Conservation (phyloP, 192 early-diverging fungal genomes). For the Lunasporangiospora selenospora region DNA sequence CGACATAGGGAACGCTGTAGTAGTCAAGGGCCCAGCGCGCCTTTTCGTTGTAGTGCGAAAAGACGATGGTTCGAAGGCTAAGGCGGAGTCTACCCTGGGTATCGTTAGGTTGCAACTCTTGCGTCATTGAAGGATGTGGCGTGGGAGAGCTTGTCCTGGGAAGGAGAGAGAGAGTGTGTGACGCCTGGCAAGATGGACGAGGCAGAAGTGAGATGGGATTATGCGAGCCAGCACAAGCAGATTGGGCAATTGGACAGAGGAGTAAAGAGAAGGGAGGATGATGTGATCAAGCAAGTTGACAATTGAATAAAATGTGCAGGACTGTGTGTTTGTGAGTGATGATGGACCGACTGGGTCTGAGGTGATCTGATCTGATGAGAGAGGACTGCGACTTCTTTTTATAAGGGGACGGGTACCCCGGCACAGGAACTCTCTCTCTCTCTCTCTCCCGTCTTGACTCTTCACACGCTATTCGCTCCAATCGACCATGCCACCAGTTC, state of each 20-base stretch:
- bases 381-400: background rate
- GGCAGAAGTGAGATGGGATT: background rate
- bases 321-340: background rate
- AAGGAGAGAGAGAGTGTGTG: too few relatives aligned
- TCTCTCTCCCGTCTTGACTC: background rate
- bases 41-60: slow-evolving; percentile 51
- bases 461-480: background rate
- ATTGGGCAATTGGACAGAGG: background rate
- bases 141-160: too few relatives aligned
- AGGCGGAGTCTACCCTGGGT: too few relatives aligned
- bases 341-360: slow-evolving; percentile 1
- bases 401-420: too few relatives aligned
- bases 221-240: background rate
- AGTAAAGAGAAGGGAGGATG: background rate
- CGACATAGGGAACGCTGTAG: slow-evolving; percentile 36
- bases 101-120: too few relatives aligned
- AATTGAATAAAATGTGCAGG: background rate
- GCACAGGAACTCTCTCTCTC: background rate
- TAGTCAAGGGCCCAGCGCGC: slow-evolving; percentile 49
- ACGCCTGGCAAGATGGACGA: too few relatives aligned
- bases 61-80: slow-evolving; percentile 21
- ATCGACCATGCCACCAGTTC: slow-evolving; percentile 27
- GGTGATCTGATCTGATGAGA: background rate
- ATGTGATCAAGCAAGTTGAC: background rate
- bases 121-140: too few relatives aligned